Conservation (phyloP, 1,139 yeast genomes). For the Candida sanyaensis region DNA sequence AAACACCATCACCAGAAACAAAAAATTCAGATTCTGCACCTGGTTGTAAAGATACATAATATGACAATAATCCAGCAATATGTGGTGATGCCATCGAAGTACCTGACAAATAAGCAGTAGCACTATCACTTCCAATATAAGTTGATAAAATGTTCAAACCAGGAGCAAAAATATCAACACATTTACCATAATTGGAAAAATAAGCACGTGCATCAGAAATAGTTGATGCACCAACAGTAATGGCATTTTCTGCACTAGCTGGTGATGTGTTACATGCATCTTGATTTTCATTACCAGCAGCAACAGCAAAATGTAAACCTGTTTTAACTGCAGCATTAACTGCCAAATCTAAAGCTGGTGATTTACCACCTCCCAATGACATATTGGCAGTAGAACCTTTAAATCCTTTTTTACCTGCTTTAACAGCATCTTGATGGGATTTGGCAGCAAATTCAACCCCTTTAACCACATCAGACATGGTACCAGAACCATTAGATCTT, state of each 20-base stretch:
- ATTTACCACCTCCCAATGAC: constrained; percentile 47
- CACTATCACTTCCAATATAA: constrained; percentile 37
- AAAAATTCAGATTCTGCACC: constrained; percentile 45
- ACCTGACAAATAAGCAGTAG: constrained; percentile 39
- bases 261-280: constrained; percentile 48
- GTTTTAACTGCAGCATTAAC: constrained; percentile 44
- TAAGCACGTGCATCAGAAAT: constrained; percentile 38
- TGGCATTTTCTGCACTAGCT: constrained; percentile 43
- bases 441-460: constrained; percentile 46
- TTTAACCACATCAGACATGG: constrained; percentile 44
- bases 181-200: constrained; percentile 46
- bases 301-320: constrained; percentile 46
- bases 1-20: constrained; percentile 42
- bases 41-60: constrained; percentile 44
- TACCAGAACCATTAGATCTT: constrained; percentile 42
- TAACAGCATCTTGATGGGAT: constrained; percentile 33
- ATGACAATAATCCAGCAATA: constrained; percentile 42
- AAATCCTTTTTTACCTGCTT: constrained; percentile 34
- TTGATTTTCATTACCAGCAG: constrained; percentile 47
- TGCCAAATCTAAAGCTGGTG: constrained; percentile 44
- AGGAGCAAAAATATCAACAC: constrained; percentile 50
- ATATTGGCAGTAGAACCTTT: constrained; percentile 48
- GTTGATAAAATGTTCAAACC: constrained; percentile 45
- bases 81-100: constrained; percentile 51
- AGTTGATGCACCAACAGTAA: constrained; percentile 47